Percentiles rank a stretch among this genome's conserved stretches.
Evolutionary conservation across 306 rosid genomes (phyloP).

Genomic region (Mucuna pruriens): DNA sequence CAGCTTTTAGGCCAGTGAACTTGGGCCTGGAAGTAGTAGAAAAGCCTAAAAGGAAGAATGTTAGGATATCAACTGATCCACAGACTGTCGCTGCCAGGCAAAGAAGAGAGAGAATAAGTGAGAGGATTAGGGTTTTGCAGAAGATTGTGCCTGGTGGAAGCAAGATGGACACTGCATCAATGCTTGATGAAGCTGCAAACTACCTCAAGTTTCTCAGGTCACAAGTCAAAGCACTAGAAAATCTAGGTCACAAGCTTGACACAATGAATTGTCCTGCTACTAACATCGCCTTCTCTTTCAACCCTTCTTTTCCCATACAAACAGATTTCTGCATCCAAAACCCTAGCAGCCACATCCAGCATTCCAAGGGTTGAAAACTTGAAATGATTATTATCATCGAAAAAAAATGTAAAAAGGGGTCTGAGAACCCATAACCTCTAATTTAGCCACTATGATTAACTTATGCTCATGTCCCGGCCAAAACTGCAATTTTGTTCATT

Average conservation of each 20-base stretch:
- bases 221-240: conserved; percentile 82
- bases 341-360: conserved; percentile 53
- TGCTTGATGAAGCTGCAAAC: conserved; percentile 99
- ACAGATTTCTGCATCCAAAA: conserved; percentile 54
- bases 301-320: conserved; percentile 90
- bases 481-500: conserved; percentile 29
- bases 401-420: conserved; percentile 33
- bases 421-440: conserved; percentile 35
- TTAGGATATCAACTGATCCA: conserved; percentile 86
- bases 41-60: conserved; percentile 92
- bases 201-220: conserved; percentile 92
- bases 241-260: conserved; percentile 73
- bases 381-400: conserved; percentile 22
- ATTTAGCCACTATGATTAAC: conserved; percentile 48
- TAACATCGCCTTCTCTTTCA: conserved; percentile 85
- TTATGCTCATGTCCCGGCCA: conserved; percentile 38
- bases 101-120: conserved; percentile 92
- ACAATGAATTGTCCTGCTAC: conserved; percentile 72
- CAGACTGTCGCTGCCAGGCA: conserved; percentile 98
- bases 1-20: conserved; percentile 92
- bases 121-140: conserved; percentile 91
- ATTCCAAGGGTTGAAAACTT: conserved; percentile 34
- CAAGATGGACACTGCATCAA: conserved; percentile 99
- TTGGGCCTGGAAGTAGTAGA: conserved; percentile 76
- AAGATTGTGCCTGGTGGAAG: conserved; percentile 94